Conservation (phyloP, 2,329 filamentous ascomycete genomes). For the Neonectria hederae region DNA sequence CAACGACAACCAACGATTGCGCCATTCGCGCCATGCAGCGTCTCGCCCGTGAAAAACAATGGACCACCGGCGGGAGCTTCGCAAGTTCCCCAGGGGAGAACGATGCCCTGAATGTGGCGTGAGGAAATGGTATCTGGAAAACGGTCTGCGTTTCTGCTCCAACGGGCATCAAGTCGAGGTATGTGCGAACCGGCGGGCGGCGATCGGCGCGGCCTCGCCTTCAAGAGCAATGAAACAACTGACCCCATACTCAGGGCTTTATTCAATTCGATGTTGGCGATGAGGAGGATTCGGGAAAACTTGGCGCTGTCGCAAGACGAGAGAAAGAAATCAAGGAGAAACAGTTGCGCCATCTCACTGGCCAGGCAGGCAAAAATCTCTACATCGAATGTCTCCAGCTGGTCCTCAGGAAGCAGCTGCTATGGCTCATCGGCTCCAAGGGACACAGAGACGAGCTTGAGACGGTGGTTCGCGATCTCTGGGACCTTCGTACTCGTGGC, state of each 20-base stretch:
- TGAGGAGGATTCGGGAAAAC: conserved; percentile 74
- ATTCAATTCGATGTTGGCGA: conserved; percentile 68
- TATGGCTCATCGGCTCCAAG: conserved; percentile 75
- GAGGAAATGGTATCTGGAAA: conserved; percentile 75
- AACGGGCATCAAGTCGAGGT: conserved; percentile 84
- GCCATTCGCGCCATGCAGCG: conserved; percentile 6
- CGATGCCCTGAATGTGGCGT: conserved; percentile 74
- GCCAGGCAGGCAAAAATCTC: conserved; percentile 76
- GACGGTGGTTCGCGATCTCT: conserved; percentile 82
- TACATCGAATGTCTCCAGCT: conserved; percentile 88
- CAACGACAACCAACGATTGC: not conserved
- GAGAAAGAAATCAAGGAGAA: conserved; percentile 67
- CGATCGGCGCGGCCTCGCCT: not conserved
- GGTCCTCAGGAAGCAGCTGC: conserved; percentile 81
- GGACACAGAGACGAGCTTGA: conserved; percentile 79
- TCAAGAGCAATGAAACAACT: not conserved
- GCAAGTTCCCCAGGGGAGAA: conserved; percentile 62
- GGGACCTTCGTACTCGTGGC: conserved; percentile 73
- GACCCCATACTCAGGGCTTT: conserved; percentile 53
- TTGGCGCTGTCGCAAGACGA: conserved; percentile 64
- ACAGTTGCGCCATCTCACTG: conserved; percentile 65
- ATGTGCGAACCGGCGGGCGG: conserved; percentile 31
- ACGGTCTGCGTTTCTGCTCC: conserved; percentile 81
- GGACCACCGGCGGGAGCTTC: conserved; percentile 55
- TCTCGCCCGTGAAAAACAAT: conserved; percentile 42